Percentiles rank a stretch among this genome's conserved stretches.
Conservation (phyloP, 768 basidiomycete genomes). For the Daedaleopsis nitida region DNA sequence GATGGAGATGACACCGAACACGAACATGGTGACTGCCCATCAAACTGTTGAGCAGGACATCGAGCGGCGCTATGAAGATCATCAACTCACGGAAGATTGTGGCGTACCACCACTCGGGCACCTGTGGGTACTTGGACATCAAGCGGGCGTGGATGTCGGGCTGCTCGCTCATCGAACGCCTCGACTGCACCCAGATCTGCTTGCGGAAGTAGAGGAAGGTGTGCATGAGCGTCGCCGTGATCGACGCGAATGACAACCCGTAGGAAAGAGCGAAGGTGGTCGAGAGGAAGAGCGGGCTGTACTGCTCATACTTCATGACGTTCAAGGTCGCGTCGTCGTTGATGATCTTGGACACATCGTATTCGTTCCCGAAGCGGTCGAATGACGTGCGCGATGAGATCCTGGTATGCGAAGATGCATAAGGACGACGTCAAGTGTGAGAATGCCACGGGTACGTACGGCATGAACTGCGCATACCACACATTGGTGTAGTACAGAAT, state of each 20-base stretch:
- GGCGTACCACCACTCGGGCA: constrained; percentile 57
- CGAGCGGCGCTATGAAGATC: constrained; percentile 4
- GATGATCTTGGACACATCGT: constrained; percentile 45
- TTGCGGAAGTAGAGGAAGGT: constrained; percentile 48
- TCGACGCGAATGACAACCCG: constrained; percentile 40
- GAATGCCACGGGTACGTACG: constrained; percentile 30
- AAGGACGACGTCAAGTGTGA: not conserved
- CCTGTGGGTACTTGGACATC: constrained; percentile 47
- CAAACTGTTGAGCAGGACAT: not conserved
- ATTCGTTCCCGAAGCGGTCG: constrained; percentile 43
- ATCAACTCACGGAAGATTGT: constrained; percentile 38
- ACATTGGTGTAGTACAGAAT: constrained; percentile 41
- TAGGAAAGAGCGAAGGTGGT: constrained; percentile 61
- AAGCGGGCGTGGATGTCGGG: constrained; percentile 52
- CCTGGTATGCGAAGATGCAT: not conserved
- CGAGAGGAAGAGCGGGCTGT: constrained; percentile 48
- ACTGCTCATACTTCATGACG: constrained; percentile 39
- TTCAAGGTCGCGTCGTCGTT: constrained; percentile 38
- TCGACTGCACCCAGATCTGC: constrained; percentile 44
- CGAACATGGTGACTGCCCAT: constrained; percentile 49
- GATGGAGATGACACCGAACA: constrained; percentile 62
- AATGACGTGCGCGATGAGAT: constrained; percentile 41
- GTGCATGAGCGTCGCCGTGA: constrained; percentile 48
- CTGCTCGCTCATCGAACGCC: constrained; percentile 46
- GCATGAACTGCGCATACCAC: constrained; percentile 38